phyloP scores from a whole-genome alignment of 306 rosid genomes.

The Dryas alaskensis region DNA sequence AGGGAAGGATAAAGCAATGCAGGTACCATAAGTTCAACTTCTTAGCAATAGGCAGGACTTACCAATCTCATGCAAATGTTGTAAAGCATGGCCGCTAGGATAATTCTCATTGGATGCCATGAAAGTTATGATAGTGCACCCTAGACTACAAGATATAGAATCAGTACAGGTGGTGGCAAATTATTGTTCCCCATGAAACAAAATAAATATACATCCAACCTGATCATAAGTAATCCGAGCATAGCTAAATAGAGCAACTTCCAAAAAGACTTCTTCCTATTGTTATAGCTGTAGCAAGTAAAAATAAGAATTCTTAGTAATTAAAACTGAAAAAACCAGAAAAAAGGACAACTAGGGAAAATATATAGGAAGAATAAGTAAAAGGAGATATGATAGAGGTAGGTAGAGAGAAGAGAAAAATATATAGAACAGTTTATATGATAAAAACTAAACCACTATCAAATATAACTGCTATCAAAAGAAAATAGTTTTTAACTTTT shows the following conservation, averaged over 20 bases:
- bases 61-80: slow-evolving; percentile 66
- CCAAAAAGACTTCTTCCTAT: slow-evolving; percentile 75
- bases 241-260: slow-evolving; percentile 56
- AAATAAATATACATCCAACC: slow-evolving; percentile 46
- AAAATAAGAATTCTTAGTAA: slow-evolving; percentile 9
- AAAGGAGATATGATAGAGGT: no score
- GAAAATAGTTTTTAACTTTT: no score
- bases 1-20: background rate
- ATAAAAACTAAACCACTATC: no score
- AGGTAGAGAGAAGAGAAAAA: no score
- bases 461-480: no score
- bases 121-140: slow-evolving; percentile 66
- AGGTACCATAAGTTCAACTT: slow-evolving; percentile 1
- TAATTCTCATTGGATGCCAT: slow-evolving; percentile 86
- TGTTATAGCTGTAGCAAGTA: slow-evolving; percentile 76
- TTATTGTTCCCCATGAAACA: slow-evolving; percentile 12
- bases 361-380: no score
- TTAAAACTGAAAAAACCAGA: background rate
- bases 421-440: no score
- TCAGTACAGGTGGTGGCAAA: slow-evolving; percentile 26
- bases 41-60: slow-evolving; percentile 21
- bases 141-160: slow-evolving; percentile 69
- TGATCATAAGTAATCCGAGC: slow-evolving; percentile 64
- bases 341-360: background rate
- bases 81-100: slow-evolving; percentile 85